Evolutionary conservation across 2,329 filamentous ascomycete genomes (phyloP).

Genomic region (Hirsutella rhossiliensis): DNA sequence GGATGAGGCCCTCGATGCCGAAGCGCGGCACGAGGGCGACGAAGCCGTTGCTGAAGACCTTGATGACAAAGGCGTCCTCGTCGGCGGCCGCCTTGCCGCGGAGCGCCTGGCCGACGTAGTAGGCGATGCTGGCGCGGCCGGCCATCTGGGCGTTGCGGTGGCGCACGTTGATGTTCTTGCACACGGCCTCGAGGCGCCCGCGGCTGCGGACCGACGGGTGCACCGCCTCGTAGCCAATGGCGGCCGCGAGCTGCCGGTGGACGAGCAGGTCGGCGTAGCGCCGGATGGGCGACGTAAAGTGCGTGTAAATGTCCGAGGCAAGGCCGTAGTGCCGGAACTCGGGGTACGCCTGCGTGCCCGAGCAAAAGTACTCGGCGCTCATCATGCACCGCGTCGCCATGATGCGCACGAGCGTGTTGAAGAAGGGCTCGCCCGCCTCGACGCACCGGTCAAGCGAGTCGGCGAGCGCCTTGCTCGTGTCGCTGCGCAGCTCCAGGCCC

Average conservation of each 20-base stretch:
- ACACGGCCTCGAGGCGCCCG: slow-evolving; percentile 79
- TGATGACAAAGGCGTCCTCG: slow-evolving; percentile 93
- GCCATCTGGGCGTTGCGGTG: slow-evolving; percentile 97
- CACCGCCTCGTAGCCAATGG: slow-evolving; percentile 85
- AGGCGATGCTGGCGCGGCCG: slow-evolving; percentile 86
- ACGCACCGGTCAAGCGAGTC: slow-evolving; percentile 80
- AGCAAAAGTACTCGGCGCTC: slow-evolving; percentile 95
- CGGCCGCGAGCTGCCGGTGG: slow-evolving; percentile 86
- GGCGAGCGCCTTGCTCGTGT: slow-evolving; percentile 85
- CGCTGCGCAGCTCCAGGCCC: slow-evolving; percentile 65
- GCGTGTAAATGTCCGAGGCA: slow-evolving; percentile 93
- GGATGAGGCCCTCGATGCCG: slow-evolving; percentile 85
- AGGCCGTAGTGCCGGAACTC: slow-evolving; percentile 97
- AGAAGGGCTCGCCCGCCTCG: slow-evolving; percentile 76
- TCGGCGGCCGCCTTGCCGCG: slow-evolving; percentile 61
- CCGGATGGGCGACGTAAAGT: slow-evolving; percentile 95
- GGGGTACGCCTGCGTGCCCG: slow-evolving; percentile 81
- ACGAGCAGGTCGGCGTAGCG: slow-evolving; percentile 95
- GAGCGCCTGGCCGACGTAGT: slow-evolving; percentile 94
- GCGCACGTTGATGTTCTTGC: slow-evolving; percentile 95
- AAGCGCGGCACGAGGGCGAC: slow-evolving; percentile 94
- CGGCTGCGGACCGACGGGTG: slow-evolving; percentile 71
- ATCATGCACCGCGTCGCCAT: slow-evolving; percentile 99
- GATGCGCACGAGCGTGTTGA: slow-evolving; percentile 96
- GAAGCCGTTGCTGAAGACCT: slow-evolving; percentile 93